Base-by-base conservation (phyloP, 768 basidiomycete genomes). In the Suillus hirtellus region DNA sequence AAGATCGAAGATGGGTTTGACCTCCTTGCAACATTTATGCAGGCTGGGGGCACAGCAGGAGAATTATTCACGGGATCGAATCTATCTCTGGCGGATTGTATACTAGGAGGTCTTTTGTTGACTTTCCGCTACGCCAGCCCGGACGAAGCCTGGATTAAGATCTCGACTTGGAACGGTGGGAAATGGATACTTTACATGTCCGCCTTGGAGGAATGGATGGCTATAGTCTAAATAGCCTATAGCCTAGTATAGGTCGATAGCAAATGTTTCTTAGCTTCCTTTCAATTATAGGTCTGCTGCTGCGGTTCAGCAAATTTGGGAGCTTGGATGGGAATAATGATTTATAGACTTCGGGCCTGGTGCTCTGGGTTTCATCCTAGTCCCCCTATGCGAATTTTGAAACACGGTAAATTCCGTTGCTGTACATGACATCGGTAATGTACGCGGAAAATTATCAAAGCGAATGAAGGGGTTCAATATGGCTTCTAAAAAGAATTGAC, bases 41-140 rank as follows among this genome's bases (percentile, higher is more conserved):
- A 66, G 35, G 61, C 43, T 4, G 60, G 68, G 11, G 59, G 67
- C 44, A 55, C 31, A 15, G 21, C 37, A 38, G 42, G 61, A 9
- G 60, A 52, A 8, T 76, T 67, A 56, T 64, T 74, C 14, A 65
- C 67, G 52, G 71, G 72, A 34, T 60, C 64, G 17, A 65, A 56
- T 35, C 43, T 72, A 19, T 61, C 70, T 11, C 70, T 72, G 35
- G 60, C 72, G 11, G 74, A 77, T 64, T 72, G 75, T 54, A 69
- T 66, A 15, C 58, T 77, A 17, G 67, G 66, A 19, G 70, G 66
- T 12, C 66, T 65, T 21, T 65, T 75, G 49, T 65, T 74, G 21
- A 66, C 66, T 42, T 53, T 71, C 35, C 69, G 66, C 60, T 63
- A 62, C 10, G 60, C 67, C 19, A 74, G 75, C 46, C 70, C 73